Evolutionary conservation across 2,329 filamentous ascomycete genomes (phyloP), one percentile per base, ranked within the genome.

Genomic region (Fusarium drepaniforme): DNA sequence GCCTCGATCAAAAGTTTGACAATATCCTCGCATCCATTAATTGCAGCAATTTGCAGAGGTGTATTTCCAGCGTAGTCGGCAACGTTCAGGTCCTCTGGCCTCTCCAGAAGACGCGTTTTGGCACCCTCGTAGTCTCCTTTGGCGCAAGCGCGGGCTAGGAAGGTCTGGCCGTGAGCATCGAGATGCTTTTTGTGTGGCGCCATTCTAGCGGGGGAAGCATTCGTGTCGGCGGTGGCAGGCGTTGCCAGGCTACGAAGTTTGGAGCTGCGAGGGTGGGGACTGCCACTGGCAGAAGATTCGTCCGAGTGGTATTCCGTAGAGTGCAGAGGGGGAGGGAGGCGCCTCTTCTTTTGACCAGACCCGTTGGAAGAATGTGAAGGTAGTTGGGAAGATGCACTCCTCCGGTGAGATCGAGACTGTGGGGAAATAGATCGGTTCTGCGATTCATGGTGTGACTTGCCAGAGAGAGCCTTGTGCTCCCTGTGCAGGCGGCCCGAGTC

Each of bases 61-160:
- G 96, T 97, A 79, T 98, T 98, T n/a, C 95, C 94, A 16, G 97
- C 97, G 81, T 98, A 97, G 80, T 99, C 97, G 28, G 94, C 91
- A 68, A 96, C 90, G 77, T 99, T 94, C 64, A 98, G 84, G 82
- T 98, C 95, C 72, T 97, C 94, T 0, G 95, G 95, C 23, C 95
- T 90, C 80, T 97, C 94, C 11, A 89, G 87, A 37, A 95, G 89
- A 73, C 94, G 90, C 77, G 90, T 89, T 81, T 94, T 96, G 18
- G 94, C 95, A 12, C 88, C 87, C 2, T 96, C 94, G 66, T 97
- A 90, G 80, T 97, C 94, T 61, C 95, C 95, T 77, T 93, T 92
- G 42, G 96, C 94, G 82, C 95, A 97, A 33, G 96, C 95, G 75
- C 96, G 92, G n/a, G 96, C 95, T 28, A 99, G 87, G 64, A 93